These are phyloP conservation scores for Syncephalastrum sp. DNA, from an alignment of 371 early-diverging fungal genomes.

Conservation along the genomic window DNA sequence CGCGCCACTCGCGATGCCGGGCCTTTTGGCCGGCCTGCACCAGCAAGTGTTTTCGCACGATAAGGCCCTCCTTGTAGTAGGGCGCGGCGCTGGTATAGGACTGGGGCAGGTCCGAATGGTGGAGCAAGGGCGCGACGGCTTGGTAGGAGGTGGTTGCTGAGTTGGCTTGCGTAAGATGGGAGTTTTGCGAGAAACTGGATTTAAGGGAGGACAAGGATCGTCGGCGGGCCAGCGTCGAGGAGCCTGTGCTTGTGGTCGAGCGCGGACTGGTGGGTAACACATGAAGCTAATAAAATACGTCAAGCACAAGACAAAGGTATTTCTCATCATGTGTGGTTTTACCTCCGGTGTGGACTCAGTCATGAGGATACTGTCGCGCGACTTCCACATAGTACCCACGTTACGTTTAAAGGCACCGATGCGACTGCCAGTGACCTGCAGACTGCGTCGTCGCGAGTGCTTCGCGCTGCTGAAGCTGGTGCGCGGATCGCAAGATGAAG, in stretches of 20 bases:
- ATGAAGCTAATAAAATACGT: too few species aligned
- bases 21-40: conserved; percentile 78
- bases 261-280: conserved; percentile 14
- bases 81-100: conserved; percentile 36
- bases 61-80: conserved; percentile 70
- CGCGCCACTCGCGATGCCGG: conserved; percentile 81
- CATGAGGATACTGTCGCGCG: conserved; percentile 29
- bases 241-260: conserved; percentile 17
- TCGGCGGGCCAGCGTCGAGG: conserved; percentile 14
- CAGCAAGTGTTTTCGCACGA: conserved; percentile 83
- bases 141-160: conserved; percentile 26
- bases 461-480: not conserved
- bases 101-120: conserved; percentile 23
- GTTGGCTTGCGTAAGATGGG: conserved; percentile 15
- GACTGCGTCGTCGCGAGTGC: conserved; percentile 24
- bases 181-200: conserved; percentile 22
- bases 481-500: conserved; percentile 15
- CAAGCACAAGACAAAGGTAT: not conserved
- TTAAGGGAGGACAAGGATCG: conserved; percentile 22
- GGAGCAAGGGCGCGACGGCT: conserved; percentile 25
- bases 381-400: conserved; percentile 39
- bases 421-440: conserved; percentile 24
- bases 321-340: not conserved
- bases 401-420: conserved; percentile 34
- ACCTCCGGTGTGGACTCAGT: conserved; percentile 16